These are phyloP conservation scores for Clausena lansium DNA, from an alignment of 345 rosid genomes.

Conservation along the genomic window DNA sequence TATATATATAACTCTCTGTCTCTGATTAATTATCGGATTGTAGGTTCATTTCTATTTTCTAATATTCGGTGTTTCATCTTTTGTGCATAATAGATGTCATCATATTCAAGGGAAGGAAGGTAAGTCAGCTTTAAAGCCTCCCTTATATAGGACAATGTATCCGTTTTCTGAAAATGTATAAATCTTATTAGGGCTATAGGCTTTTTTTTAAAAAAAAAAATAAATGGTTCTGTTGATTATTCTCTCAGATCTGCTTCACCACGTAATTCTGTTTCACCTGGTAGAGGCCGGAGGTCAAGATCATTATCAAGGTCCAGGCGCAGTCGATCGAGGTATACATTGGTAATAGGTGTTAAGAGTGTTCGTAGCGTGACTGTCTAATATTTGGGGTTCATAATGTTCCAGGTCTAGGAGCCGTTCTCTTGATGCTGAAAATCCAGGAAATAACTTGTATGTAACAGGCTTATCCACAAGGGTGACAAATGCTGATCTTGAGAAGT, in stretches of 20 bases:
- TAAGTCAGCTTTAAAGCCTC: slow-evolving; percentile 10
- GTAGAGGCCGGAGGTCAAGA: slow-evolving; percentile 39
- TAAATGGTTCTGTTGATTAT: slow-evolving; percentile 1
- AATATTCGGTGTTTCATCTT: slow-evolving; percentile 5
- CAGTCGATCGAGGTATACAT: slow-evolving; percentile 49
- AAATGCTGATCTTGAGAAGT: slow-evolving; percentile 48
- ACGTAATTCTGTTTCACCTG: slow-evolving; percentile 30
- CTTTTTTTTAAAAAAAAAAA: too few relatives aligned
- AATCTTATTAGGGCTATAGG: background rate
- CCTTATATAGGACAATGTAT: background rate
- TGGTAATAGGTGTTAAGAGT: background rate
- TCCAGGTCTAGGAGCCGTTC: slow-evolving; percentile 61
- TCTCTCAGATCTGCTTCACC: slow-evolving; percentile 44
- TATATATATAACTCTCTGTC: background rate
- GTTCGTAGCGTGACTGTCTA: background rate
- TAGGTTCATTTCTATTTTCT: background rate
- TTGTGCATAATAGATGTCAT: slow-evolving; percentile 37
- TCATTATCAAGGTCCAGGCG: slow-evolving; percentile 49
- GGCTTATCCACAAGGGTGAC: slow-evolving; percentile 61
- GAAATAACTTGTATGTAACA: slow-evolving; percentile 66
- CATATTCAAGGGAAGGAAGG: slow-evolving; percentile 58
- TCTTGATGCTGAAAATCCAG: slow-evolving; percentile 44
- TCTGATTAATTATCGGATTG: background rate
- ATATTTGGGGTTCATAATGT: background rate
- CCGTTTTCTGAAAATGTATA: background rate